Evolutionary conservation across 768 basidiomycete species (phyloP).

Genomic region (Coprinopsis strossmayeri): DNA sequence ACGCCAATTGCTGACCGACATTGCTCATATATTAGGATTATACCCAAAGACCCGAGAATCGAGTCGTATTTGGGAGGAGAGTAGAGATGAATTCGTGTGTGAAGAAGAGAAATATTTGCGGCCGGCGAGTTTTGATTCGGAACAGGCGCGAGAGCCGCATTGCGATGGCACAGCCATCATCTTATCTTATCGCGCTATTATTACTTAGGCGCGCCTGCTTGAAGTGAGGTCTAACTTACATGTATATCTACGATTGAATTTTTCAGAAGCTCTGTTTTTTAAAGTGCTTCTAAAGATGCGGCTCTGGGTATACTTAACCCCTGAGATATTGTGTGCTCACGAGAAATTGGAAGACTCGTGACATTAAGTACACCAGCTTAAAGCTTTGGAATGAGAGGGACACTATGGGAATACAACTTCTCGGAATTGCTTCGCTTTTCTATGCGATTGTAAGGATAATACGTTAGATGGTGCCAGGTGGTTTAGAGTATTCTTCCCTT

Average conservation of each 20-base stretch:
- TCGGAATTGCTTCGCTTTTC: no score
- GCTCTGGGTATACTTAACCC: no score
- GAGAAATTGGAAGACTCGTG: no score
- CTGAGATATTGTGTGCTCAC: no score
- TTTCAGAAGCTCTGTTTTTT: neutral
- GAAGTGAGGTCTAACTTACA: neutral
- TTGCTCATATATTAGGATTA: slow-evolving; percentile 46
- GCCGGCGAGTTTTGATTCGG: neutral
- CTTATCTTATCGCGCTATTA: neutral
- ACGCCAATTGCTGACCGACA: slow-evolving; percentile 61
- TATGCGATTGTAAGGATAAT: no score
- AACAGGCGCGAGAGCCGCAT: neutral
- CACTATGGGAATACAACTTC: no score
- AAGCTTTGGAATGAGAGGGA: no score
- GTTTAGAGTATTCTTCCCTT: no score
- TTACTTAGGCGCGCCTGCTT: neutral
- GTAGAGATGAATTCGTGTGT: neutral
- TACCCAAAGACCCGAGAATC: neutral
- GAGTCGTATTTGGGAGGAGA: neutral
- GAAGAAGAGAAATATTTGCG: neutral
- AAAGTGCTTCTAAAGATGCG: no score
- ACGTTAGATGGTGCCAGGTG: no score
- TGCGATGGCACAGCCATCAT: neutral
- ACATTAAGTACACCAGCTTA: no score
- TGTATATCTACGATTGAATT: neutral